Base-by-base conservation (phyloP, 768 basidiomycete species). In the Pleurotus platypus region DNA sequence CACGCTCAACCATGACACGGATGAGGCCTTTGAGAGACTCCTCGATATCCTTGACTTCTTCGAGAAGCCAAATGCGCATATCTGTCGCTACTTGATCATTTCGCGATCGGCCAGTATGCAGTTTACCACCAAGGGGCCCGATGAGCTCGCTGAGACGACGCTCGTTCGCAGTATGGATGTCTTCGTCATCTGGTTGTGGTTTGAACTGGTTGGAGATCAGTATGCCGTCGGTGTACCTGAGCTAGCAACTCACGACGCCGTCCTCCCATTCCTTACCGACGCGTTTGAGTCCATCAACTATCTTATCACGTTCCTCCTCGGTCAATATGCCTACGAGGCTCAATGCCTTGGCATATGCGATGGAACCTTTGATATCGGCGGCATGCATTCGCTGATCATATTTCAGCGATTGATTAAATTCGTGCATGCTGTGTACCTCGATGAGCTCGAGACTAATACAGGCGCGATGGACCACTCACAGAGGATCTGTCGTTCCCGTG, bases 11-110 rank as follows among this genome's bases (percentile, higher is more conserved):
- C 77, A 98, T 87, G 62, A 98, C 94, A 37, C 81, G 83, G 55
- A 99, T 80, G 16, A 98, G 80, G 3, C 78, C 89, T 67, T 86
- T 86, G 50, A 98, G 76, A 57, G 85, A 77, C 45, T 74, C 64
- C 67, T 89, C 84, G 49, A 95, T 78, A 39, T 82, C 81, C 37
- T 72, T 69, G 16, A 89, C 86, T 66, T 96, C 83, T 46, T 88
- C 84, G 18, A 97, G 77, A 16, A 99, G 81, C 97, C 97, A 99
- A 11, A 99, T 72, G 27, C 97, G 87, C 90, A 98, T 91, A 68
- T 99, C 97, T 1, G 97, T 99, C 3, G 96, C 94, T 60, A 98
- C 96, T 70, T 99, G 97, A 69, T 99, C 97, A 70, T 99, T 99
- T 55, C 97, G 83, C 50, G 94, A 96, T 58, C 97, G 85, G 26